A percentile compares a stretch with the other conserved stretches of the same genome.
Conservation (phyloP, 2,329 filamentous ascomycete species). For the Pseudogymnoascus sp. region DNA sequence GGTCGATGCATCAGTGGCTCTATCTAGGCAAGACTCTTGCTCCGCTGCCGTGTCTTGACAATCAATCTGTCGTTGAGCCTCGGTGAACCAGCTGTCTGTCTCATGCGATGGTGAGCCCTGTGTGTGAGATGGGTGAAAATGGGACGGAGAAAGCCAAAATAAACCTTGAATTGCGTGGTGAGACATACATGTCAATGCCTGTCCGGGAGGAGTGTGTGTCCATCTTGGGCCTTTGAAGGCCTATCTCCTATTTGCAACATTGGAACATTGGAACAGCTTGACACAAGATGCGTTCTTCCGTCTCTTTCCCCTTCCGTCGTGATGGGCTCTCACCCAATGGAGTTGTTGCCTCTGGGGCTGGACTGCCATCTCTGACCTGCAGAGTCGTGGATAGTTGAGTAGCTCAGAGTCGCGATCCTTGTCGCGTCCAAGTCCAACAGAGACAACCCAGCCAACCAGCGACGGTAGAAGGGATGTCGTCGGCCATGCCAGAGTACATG, state of each 20-base stretch:
- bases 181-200: slow-evolving; percentile 8
- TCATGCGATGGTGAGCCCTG: neutral
- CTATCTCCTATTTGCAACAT: neutral
- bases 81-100: neutral
- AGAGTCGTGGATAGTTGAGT: neutral
- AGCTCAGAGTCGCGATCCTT: slow-evolving; percentile 1
- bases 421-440: neutral
- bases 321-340: slow-evolving; percentile 8
- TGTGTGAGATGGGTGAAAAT: neutral
- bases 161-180: slow-evolving; percentile 8
- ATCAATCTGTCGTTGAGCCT: neutral
- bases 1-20: neutral
- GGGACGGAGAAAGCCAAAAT: neutral
- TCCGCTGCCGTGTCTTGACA: neutral
- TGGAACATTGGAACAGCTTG: slow-evolving; percentile 6
- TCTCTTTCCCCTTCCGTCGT: neutral
- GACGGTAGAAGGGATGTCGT: neutral
- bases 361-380: neutral
- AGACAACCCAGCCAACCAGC: neutral
- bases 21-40: neutral
- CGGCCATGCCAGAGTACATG: neutral
- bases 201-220: neutral
- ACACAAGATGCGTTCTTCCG: slow-evolving; percentile 3
- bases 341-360: slow-evolving; percentile 5
- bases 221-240: neutral